Base-by-base conservation (phyloP, 2,329 filamentous ascomycete species). In the Xylaria sp. region DNA sequence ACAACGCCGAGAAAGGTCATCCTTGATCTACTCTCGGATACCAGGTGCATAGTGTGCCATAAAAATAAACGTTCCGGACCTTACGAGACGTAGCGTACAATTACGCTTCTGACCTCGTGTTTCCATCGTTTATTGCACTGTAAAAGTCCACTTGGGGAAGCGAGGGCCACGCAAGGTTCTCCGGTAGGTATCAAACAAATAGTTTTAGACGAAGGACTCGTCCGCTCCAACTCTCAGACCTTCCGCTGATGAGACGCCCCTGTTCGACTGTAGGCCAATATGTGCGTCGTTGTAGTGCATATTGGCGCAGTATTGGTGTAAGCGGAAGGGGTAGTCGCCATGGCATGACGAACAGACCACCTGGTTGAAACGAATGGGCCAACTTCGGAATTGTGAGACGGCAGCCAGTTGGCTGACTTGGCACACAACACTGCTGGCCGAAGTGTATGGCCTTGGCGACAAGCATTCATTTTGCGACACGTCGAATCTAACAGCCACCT, bases 311-410 rank as follows among this genome's bases (percentile, higher is more conserved):
- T 21, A 44, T 18, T 4, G 18, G 35, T 29, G 23, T 40, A 59
- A 18, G 21, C 18, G 42, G 25, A 48, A 12, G 32, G 50, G 47
- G 6, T 25, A 47, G 21, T n/a, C 5, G 5, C 13, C 44, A 40
- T 67, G 37, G 60, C 6, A 67, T 48, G 60, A 59, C 47, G 23
- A 67, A 53, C 44, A n/a, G 47, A 51, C 53, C 35, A 67, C 35
- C 51, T 18, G 40, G 10, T 48, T 60, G 44, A 35, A 59, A 53
- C 47, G 21, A 23, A 54, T n/a, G 25, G 25, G 44, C 47, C 53
- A 27, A 18, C 21, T 37, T 25, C 23, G 21, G 21, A 58, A 35
- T 27, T 42, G 51, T 10, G 35, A 48, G 18, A 32, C 51, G 8
- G 37, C 37, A 2, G 23, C 23, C 21, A 12, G 25, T 37, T 40